A percentile compares a stretch with the other conserved stretches of the same genome.
Evolutionary conservation across 2,329 filamentous ascomycete genomes (phyloP).

Genomic region (Penicillium sp.): DNA sequence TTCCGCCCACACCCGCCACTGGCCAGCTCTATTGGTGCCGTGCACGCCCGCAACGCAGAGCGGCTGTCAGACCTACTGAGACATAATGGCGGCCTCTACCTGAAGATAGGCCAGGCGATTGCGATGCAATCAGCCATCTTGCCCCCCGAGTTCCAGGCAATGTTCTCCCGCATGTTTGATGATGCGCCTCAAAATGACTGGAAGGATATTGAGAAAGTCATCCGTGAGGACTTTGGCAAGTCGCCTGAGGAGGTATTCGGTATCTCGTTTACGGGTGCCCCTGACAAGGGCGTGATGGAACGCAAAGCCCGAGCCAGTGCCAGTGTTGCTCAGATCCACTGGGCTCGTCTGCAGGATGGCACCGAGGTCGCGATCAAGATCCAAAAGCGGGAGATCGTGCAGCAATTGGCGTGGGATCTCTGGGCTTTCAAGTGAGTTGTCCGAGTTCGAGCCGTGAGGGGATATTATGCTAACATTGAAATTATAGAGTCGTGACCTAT

Average conservation of each 20-base stretch:
- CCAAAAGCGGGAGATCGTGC: constrained; percentile 89
- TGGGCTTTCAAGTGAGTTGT: constrained; percentile 79
- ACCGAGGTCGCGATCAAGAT: constrained; percentile 93
- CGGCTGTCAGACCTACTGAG: constrained; percentile 77
- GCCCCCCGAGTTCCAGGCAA: constrained; percentile 90
- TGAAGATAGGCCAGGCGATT: constrained; percentile 97
- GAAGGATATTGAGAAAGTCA: constrained; percentile 79
- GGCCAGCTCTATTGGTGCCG: constrained; percentile 68
- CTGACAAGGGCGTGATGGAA: constrained; percentile 65
- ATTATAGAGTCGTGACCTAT: constrained; percentile 67
- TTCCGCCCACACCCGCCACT: constrained; percentile 76
- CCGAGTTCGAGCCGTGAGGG: neutral
- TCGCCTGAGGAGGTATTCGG: constrained; percentile 89
- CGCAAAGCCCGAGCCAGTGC: constrained; percentile 71
- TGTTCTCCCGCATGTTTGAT: constrained; percentile 97
- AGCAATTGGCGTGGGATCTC: constrained; percentile 89
- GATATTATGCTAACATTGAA: constrained; percentile 13
- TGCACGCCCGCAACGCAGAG: constrained; percentile 82
- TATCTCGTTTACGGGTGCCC: constrained; percentile 70
- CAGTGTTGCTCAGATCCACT: constrained; percentile 95
- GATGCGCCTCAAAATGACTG: constrained; percentile 92
- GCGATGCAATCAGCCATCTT: constrained; percentile 96
- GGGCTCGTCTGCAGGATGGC: constrained; percentile 81
- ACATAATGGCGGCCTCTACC: constrained; percentile 85
- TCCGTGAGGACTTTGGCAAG: constrained; percentile 82